phyloP scores from a whole-genome alignment of 1,139 yeast species.

The Pichia cactophila region DNA sequence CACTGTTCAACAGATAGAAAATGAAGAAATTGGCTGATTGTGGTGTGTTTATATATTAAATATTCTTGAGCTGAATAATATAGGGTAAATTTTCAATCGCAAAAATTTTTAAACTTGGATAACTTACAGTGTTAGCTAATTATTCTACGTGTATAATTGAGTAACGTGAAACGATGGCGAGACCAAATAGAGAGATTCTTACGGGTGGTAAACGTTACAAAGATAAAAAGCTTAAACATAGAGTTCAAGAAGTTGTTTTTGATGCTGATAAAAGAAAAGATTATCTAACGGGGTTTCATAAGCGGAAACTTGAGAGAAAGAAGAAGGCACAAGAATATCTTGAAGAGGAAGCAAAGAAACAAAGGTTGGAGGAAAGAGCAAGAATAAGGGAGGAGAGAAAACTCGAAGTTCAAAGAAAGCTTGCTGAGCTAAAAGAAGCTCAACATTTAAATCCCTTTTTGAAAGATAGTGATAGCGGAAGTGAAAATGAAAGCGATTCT shows the following conservation, averaged over 20 bases:
- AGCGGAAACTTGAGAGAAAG: conserved; percentile 80
- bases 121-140: no score
- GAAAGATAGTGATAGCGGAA: conserved; percentile 14
- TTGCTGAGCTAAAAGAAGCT: conserved; percentile 27
- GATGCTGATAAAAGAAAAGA: conserved; percentile 70
- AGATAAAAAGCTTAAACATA: conserved; percentile 52
- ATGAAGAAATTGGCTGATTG: no score
- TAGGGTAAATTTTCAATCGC: no score
- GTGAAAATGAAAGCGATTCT: conserved; percentile 20
- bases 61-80: no score
- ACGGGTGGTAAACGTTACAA: conserved; percentile 83
- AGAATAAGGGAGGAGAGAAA: conserved; percentile 63
- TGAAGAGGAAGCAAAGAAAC: conserved; percentile 69
- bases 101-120: no score
- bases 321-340: conserved; percentile 72
- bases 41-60: no score
- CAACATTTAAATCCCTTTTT: conserved; percentile 16
- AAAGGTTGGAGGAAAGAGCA: conserved; percentile 70
- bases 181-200: conserved; percentile 68
- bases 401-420: conserved; percentile 52
- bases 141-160: neutral
- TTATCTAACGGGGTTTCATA: conserved; percentile 91
- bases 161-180: conserved; percentile 17
- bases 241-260: conserved; percentile 75
- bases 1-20: no score